Evolutionary conservation across 2,329 filamentous ascomycete genomes (phyloP).

Genomic region (Hypoxylon sp.): DNA sequence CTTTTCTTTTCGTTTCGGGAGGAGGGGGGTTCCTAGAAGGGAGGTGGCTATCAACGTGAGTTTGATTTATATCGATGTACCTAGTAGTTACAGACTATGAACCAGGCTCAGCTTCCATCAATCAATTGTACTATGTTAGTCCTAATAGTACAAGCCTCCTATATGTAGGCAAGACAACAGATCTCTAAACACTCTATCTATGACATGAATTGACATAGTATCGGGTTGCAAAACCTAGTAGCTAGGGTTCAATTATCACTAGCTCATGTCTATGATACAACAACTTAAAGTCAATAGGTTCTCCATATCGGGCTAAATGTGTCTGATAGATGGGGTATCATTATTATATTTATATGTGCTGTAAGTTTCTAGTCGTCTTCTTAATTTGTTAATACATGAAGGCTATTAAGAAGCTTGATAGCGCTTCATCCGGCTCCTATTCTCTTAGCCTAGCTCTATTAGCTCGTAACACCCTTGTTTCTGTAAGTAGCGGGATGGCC

Average conservation of each 20-base stretch:
- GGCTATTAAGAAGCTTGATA: neutral
- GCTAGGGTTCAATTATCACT: no score
- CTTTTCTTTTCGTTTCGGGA: neutral
- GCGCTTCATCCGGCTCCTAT: neutral
- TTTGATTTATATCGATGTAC: neutral
- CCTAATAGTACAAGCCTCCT: no score
- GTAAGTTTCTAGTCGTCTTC: neutral
- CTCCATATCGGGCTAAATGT: neutral
- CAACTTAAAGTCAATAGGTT: neutral
- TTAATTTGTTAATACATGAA: neutral
- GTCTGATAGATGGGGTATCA: conserved; percentile 13
- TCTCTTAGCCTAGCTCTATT: conserved; percentile 3
- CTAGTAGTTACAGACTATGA: no score
- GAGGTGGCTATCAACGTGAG: neutral
- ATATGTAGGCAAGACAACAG: no score
- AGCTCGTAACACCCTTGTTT: conserved; percentile 46
- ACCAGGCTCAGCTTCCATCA: no score
- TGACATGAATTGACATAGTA: no score
- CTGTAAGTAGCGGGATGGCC: conserved; percentile 67
- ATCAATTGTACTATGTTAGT: no score
- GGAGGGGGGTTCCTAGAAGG: neutral
- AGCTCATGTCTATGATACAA: neutral
- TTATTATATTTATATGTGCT: conserved; percentile 13
- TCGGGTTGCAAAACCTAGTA: no score
- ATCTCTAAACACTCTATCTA: no score